A percentile compares a stretch with the other conserved stretches of the same genome.
Conservation (phyloP, 768 basidiomycete genomes). For the Amanita fuliginea region DNA sequence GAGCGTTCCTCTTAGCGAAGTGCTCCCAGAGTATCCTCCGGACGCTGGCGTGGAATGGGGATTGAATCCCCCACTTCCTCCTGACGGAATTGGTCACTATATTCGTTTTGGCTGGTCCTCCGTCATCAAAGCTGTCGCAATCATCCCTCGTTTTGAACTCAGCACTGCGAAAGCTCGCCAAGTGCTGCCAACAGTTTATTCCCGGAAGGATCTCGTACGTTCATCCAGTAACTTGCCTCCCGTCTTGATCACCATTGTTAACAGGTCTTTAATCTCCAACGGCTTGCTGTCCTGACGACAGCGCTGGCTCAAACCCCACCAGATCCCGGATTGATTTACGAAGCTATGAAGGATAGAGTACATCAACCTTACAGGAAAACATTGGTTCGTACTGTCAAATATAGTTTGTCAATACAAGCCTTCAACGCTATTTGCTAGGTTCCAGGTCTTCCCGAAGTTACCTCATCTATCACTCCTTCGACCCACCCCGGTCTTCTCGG, state of each 20-base stretch:
- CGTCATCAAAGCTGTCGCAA: constrained; percentile 83
- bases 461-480: constrained; percentile 74
- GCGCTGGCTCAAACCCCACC: constrained; percentile 86
- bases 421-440: constrained; percentile 43
- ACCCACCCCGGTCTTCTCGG: constrained; percentile 94
- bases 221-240: background rate
- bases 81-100: constrained; percentile 86
- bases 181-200: constrained; percentile 77
- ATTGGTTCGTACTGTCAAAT: constrained; percentile 42
- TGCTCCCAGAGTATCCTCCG: constrained; percentile 89
- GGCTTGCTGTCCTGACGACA: constrained; percentile 91
- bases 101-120: constrained; percentile 82
- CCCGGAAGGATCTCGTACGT: constrained; percentile 83
- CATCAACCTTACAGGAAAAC: constrained; percentile 93
- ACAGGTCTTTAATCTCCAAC: constrained; percentile 96
- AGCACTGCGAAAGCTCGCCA: constrained; percentile 91
- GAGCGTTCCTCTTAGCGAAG: constrained; percentile 89
- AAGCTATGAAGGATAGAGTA: constrained; percentile 97
- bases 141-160: constrained; percentile 91
- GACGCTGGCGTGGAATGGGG: constrained; percentile 94
- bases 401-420: background rate
- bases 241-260: constrained; percentile 2
- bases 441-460: constrained; percentile 90
- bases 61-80: constrained; percentile 75
- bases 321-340: constrained; percentile 93